Evolutionary conservation across 2,329 filamentous ascomycete genomes (phyloP).

Genomic region (Xylariaceae sp.): DNA sequence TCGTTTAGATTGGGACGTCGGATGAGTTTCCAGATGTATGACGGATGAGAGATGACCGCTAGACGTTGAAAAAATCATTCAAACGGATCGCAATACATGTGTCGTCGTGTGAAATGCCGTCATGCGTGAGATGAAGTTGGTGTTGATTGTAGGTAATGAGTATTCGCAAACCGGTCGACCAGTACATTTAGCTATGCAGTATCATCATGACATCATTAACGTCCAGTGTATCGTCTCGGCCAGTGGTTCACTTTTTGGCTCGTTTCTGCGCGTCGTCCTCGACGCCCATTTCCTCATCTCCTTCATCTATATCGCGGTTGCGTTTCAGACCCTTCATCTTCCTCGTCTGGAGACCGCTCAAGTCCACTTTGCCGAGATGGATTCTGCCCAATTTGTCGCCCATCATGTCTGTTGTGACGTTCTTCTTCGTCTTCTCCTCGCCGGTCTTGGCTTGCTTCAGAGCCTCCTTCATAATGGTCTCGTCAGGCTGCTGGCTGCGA

Average conservation of each 20-base stretch:
- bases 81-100: too few species aligned
- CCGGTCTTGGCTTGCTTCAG: constrained; percentile 77
- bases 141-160: too few species aligned
- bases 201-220: too few species aligned
- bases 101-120: too few species aligned
- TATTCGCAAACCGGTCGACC: too few species aligned
- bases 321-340: constrained; percentile 99
- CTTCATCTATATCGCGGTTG: constrained; percentile 61
- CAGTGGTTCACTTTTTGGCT: constrained; percentile 30
- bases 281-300: constrained; percentile 42
- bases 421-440: constrained; percentile 89
- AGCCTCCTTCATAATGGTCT: constrained; percentile 80
- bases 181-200: too few species aligned
- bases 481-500: constrained; percentile 74
- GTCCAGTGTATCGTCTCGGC: too few species aligned
- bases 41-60: too few species aligned
- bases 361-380: constrained; percentile 86
- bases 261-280: constrained; percentile 43
- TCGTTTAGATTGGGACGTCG: too few species aligned
- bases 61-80: too few species aligned
- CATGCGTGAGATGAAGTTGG: too few species aligned
- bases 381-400: constrained; percentile 96
- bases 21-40: too few species aligned
- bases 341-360: constrained; percentile 82
- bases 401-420: constrained; percentile 84